phyloP scores from a whole-genome alignment of 495 filamentous ascomycete genomes.

The Penicillium samsonianum region DNA sequence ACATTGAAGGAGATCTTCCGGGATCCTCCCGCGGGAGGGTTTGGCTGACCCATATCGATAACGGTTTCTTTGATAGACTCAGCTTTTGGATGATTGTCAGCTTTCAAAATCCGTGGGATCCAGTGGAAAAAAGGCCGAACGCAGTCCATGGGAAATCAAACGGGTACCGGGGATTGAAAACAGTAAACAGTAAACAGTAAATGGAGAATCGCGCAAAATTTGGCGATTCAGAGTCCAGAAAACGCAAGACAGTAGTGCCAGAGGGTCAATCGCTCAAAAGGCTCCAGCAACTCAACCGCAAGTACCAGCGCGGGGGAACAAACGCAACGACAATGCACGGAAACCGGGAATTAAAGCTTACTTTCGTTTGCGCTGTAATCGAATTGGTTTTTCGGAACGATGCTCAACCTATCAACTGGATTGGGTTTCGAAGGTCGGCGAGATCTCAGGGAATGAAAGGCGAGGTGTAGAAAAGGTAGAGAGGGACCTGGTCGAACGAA shows the following conservation, averaged over 20 bases:
- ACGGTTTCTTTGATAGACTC: slow-evolving; percentile 10
- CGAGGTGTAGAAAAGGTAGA: slow-evolving; percentile 1
- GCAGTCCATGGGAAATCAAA: slow-evolving; percentile 3
- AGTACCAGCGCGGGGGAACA: slow-evolving; percentile 2
- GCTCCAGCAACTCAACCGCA: slow-evolving; percentile 6
- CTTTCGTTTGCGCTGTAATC: slow-evolving; percentile 23
- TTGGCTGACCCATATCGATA: slow-evolving; percentile 50
- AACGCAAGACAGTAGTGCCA: background rate
- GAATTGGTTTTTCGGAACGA: slow-evolving; percentile 3
- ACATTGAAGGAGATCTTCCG: slow-evolving; percentile 99
- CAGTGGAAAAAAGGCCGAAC: background rate
- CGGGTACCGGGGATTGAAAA: slow-evolving; percentile 2
- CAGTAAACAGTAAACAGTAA: background rate
- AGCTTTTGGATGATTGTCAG: slow-evolving; percentile 3
- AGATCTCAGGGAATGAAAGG: background rate
- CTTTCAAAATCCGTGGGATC: slow-evolving; percentile 8
- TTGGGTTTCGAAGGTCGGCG: background rate
- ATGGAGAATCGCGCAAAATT: background rate
- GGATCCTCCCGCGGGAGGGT: slow-evolving; percentile 57
- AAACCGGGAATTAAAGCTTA: slow-evolving; percentile 17
- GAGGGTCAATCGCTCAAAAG: slow-evolving; percentile 5
- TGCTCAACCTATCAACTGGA: background rate
- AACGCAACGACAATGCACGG: slow-evolving; percentile 5
- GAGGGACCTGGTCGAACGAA: background rate
- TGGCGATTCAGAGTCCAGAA: background rate